Percentiles rank a stretch among this genome's conserved stretches.
phyloP scores from a whole-genome alignment of 2,329 filamentous ascomycete genomes.

The Cryphonectria naterciae region DNA sequence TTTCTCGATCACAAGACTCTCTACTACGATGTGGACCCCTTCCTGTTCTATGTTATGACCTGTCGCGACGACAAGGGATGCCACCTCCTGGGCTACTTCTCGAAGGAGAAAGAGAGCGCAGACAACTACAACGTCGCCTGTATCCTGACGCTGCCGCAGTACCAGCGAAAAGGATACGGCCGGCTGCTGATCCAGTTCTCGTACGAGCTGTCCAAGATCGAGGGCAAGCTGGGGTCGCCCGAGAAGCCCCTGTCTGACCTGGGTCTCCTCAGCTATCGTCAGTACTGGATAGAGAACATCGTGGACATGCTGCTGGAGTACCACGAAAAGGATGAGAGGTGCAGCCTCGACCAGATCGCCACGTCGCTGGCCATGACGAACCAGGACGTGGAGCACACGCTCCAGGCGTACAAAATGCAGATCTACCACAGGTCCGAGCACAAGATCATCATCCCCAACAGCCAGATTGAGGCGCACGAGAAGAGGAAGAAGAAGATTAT shows the following conservation, averaged over 20 bases:
- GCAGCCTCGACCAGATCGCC: conserved; percentile 86
- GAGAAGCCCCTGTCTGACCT: conserved; percentile 96
- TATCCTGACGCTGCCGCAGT: conserved; percentile 95
- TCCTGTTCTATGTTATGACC: conserved; percentile 98
- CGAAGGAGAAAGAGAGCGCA: conserved; percentile 95
- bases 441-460: conserved; percentile 89
- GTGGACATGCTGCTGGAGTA: conserved; percentile 81
- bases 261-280: conserved; percentile 89
- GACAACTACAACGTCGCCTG: conserved; percentile 98
- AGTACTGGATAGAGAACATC: conserved; percentile 97
- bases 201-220: conserved; percentile 94
- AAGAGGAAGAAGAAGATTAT: conserved; percentile 82
- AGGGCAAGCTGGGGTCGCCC: conserved; percentile 91
- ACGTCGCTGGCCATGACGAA: conserved; percentile 89
- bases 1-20: conserved; percentile 98
- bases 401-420: conserved; percentile 93
- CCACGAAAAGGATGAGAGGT: conserved; percentile 69
- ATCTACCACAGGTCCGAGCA: conserved; percentile 96
- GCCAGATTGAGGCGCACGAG: conserved; percentile 76
- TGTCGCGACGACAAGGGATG: conserved; percentile 85
- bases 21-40: conserved; percentile 99
- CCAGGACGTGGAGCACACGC: conserved; percentile 90
- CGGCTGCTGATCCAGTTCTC: conserved; percentile 94
- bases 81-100: conserved; percentile 99
- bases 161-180: conserved; percentile 92